Evolutionary conservation across 495 filamentous ascomycete genomes (phyloP).

Genomic region (Echria macrotheca): DNA sequence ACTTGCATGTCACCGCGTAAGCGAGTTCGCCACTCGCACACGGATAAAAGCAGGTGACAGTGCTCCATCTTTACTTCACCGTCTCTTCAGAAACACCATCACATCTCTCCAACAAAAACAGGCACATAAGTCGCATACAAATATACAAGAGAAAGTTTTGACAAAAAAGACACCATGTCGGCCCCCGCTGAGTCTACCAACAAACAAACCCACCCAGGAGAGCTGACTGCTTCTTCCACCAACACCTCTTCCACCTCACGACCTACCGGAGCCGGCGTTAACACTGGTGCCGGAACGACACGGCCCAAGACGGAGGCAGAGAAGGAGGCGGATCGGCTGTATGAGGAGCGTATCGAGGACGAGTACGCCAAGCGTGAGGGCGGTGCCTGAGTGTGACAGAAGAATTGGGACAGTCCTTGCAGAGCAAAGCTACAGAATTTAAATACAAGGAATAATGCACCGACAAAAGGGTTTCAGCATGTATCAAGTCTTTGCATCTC

Average conservation of each 20-base stretch:
- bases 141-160: not conserved
- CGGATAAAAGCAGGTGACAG: not conserved
- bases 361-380: conserved; percentile 76
- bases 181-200: not conserved
- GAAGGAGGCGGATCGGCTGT: conserved; percentile 53
- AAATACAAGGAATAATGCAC: too few relatives aligned
- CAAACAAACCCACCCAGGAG: not conserved
- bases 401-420: too few relatives aligned
- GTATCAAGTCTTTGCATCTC: too few relatives aligned
- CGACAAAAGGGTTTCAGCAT: too few relatives aligned
- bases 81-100: not conserved
- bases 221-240: not conserved
- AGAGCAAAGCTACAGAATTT: too few relatives aligned
- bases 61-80: too few relatives aligned
- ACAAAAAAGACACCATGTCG: not conserved
- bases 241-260: not conserved
- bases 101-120: not conserved
- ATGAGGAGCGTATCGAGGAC: conserved; percentile 70
- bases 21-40: not conserved
- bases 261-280: conserved; percentile 31
- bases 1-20: too few relatives aligned
- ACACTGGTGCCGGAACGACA: conserved; percentile 36
- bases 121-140: not conserved
- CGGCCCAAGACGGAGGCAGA: conserved; percentile 37
- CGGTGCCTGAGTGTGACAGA: conserved; percentile 49